These are phyloP conservation scores for Lavandula angustifolia DNA, from an alignment of 257 asterid genomes.

Conservation along the genomic window DNA sequence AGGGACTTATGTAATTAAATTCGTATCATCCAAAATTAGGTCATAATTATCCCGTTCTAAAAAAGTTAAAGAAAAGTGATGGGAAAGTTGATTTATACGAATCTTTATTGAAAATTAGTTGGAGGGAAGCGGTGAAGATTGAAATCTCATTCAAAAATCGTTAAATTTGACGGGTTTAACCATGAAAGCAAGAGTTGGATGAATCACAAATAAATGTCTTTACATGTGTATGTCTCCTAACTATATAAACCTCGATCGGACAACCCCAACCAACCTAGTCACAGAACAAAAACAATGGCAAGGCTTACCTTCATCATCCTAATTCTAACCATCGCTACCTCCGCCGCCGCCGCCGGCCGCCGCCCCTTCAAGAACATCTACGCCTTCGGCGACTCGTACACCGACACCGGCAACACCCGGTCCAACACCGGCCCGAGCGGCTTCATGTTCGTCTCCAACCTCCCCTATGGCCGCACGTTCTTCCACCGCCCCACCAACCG, in stretches of 20 bases:
- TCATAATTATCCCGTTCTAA: too few relatives aligned
- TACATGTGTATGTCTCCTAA: too few relatives aligned
- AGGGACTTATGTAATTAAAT: too few relatives aligned
- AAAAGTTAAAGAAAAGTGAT: too few relatives aligned
- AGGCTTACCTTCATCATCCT: not conserved
- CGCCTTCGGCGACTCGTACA: constrained; percentile 90
- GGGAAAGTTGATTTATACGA: too few relatives aligned
- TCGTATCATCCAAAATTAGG: too few relatives aligned
- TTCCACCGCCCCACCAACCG: constrained; percentile 88
- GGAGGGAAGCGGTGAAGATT: too few relatives aligned
- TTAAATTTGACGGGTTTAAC: too few relatives aligned
- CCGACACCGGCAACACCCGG: constrained; percentile 91
- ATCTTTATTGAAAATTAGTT: too few relatives aligned
- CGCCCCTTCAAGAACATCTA: constrained; percentile 57
- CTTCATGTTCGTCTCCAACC: constrained; percentile 70
- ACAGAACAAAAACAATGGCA: not conserved
- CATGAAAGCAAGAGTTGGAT: not conserved
- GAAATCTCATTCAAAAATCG: too few relatives aligned
- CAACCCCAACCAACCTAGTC: too few relatives aligned
- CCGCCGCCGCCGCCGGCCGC: not conserved
- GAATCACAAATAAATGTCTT: not conserved
- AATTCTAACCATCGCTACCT: not conserved
- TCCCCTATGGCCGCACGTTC: constrained; percentile 78
- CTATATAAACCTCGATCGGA: too few relatives aligned
- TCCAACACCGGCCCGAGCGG: constrained; percentile 69